phyloP scores from a whole-genome alignment of 495 filamentous ascomycete species.

The Xylaria acuta region DNA sequence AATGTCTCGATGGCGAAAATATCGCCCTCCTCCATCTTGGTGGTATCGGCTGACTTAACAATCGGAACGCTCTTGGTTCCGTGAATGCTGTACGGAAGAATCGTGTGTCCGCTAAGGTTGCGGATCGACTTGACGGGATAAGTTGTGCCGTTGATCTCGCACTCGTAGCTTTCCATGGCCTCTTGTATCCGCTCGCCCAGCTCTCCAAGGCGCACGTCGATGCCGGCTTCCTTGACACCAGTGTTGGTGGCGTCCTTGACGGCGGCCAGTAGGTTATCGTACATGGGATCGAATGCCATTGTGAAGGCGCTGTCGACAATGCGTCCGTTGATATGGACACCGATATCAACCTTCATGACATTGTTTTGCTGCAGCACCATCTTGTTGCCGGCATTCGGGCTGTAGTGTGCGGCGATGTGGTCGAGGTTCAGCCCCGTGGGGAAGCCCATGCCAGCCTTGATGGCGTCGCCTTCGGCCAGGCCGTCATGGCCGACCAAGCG shows the following conservation, averaged over 20 bases:
- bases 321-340: slow-evolving; percentile 86
- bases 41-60: slow-evolving; percentile 78
- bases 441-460: slow-evolving; percentile 86
- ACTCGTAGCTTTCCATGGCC: slow-evolving; percentile 88
- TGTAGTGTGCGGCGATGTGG: slow-evolving; percentile 88
- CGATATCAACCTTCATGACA: slow-evolving; percentile 94
- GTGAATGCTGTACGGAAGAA: slow-evolving; percentile 85
- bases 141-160: slow-evolving; percentile 76
- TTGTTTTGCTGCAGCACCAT: slow-evolving; percentile 79
- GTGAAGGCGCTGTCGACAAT: slow-evolving; percentile 96
- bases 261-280: slow-evolving; percentile 81
- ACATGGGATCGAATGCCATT: slow-evolving; percentile 82
- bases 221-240: slow-evolving; percentile 82
- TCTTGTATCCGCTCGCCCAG: slow-evolving; percentile 83
- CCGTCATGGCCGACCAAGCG: slow-evolving; percentile 79
- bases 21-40: slow-evolving; percentile 95
- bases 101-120: slow-evolving; percentile 89
- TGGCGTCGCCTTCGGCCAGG: slow-evolving; percentile 77
- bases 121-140: slow-evolving; percentile 85
- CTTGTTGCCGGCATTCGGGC: slow-evolving; percentile 90
- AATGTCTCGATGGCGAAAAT: slow-evolving; percentile 94
- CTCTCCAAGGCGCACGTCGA: slow-evolving; percentile 78
- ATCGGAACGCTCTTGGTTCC: slow-evolving; percentile 89
- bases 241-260: slow-evolving; percentile 89
- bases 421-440: slow-evolving; percentile 87